Conservation (phyloP, 192 early-diverging fungal species). For the Linnemannia exigua region DNA sequence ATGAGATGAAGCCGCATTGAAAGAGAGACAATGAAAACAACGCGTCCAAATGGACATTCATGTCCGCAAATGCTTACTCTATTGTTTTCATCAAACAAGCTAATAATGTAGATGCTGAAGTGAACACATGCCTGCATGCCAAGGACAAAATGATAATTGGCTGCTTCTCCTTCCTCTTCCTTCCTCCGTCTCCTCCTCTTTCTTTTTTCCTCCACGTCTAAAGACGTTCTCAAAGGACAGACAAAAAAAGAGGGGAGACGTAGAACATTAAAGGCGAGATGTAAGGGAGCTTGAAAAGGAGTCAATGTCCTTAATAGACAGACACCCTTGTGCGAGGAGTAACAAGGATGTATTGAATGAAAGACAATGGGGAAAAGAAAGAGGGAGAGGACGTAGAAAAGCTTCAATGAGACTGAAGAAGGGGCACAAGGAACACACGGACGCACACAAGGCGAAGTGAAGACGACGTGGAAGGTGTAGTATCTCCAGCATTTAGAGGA, state of each 20-base stretch:
- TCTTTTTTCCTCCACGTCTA: background rate
- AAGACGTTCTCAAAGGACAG: background rate
- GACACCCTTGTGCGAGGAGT: background rate
- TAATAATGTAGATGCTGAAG: background rate
- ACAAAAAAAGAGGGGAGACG: background rate
- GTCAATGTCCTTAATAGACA: background rate
- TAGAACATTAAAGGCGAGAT: background rate
- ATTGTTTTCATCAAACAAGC: background rate
- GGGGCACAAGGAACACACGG: background rate
- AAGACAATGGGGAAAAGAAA: background rate
- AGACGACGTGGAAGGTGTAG: background rate
- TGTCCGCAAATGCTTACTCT: background rate
- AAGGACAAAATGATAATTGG: background rate
- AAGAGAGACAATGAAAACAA: background rate
- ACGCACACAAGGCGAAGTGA: background rate
- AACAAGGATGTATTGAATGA: background rate
- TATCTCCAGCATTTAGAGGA: background rate
- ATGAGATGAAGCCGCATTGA: background rate
- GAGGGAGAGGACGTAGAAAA: background rate
- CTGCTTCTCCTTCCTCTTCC: background rate
- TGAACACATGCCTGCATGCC: background rate
- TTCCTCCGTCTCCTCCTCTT: no score
- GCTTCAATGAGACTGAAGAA: background rate
- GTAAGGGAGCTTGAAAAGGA: constrained; percentile 7
- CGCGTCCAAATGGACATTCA: background rate